Conservation (phyloP, 225 moss, liverwort and hornwort genomes). For the Anthoceros angustus region DNA sequence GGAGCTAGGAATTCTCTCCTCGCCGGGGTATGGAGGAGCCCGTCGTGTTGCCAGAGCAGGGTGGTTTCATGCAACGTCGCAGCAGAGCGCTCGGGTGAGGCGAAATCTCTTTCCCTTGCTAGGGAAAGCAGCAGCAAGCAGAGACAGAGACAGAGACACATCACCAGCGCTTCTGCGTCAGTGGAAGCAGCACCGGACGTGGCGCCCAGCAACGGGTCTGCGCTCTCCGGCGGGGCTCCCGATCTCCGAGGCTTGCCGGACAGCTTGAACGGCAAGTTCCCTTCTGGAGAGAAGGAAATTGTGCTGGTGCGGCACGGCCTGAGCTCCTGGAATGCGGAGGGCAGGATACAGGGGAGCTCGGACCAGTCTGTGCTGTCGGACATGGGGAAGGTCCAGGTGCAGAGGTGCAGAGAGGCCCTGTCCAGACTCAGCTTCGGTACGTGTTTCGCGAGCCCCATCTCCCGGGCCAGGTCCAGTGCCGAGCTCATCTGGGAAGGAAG, state of each 20-base stretch:
- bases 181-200: not conserved
- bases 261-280: not conserved
- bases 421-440: slow-evolving; percentile 28
- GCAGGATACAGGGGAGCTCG: slow-evolving; percentile 45
- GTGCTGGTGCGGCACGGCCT: slow-evolving; percentile 6
- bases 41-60: no score
- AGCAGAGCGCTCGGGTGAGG: no score
- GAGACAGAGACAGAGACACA: not conserved
- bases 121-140: not conserved
- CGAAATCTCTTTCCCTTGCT: no score
- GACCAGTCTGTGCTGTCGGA: slow-evolving; percentile 48
- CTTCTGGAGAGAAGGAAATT: not conserved
- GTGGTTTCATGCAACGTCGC: no score
- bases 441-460: slow-evolving; percentile 73
- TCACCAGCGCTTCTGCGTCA: not conserved
- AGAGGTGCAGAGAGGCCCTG: slow-evolving; percentile 43
- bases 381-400: slow-evolving; percentile 39
- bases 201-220: not conserved
- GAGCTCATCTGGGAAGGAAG: slow-evolving; percentile 77
- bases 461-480: slow-evolving; percentile 67
- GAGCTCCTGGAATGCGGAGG: slow-evolving; percentile 4
- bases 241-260: not conserved
- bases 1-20: no score
- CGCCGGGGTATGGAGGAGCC: no score
- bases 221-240: not conserved